Percentiles rank a stretch among this genome's conserved stretches.
These are phyloP conservation scores for Lotus japonicus DNA, from an alignment of 306 rosid genomes.

Conservation along the genomic window DNA sequence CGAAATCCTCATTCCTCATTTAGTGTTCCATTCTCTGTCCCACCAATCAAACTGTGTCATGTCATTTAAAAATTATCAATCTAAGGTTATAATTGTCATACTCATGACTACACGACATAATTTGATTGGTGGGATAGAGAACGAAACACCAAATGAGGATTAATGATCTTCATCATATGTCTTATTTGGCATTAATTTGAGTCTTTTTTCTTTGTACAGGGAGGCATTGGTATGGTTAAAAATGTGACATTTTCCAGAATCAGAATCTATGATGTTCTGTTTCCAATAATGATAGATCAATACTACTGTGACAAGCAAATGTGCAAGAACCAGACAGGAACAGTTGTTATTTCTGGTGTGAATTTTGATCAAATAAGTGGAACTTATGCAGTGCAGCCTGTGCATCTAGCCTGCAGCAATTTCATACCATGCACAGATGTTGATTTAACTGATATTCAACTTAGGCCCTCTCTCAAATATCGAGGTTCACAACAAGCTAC, in stretches of 20 bases:
- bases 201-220: conserved; percentile 32
- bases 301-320: conserved; percentile 72
- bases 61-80: too few relatives aligned
- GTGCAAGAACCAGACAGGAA: conserved; percentile 71
- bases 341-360: conserved; percentile 56
- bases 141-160: too few relatives aligned
- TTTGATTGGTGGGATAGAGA: too few relatives aligned
- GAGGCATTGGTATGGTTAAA: conserved; percentile 85
- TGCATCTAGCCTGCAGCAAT: conserved; percentile 77
- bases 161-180: too few relatives aligned
- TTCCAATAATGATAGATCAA: conserved; percentile 77
- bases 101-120: too few relatives aligned
- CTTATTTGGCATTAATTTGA: background rate
- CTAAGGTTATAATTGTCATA: too few relatives aligned
- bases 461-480: conserved; percentile 39
- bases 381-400: conserved; percentile 50
- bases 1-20: too few relatives aligned
- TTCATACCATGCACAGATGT: conserved; percentile 71
- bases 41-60: too few relatives aligned
- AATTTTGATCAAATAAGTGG: conserved; percentile 58
- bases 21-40: too few relatives aligned
- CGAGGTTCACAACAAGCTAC: conserved; percentile 36
- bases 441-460: conserved; percentile 57
- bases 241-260: conserved; percentile 81
- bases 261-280: conserved; percentile 58